phyloP scores from a whole-genome alignment of 768 basidiomycete species.

The Pleurotus pulmonarius region DNA sequence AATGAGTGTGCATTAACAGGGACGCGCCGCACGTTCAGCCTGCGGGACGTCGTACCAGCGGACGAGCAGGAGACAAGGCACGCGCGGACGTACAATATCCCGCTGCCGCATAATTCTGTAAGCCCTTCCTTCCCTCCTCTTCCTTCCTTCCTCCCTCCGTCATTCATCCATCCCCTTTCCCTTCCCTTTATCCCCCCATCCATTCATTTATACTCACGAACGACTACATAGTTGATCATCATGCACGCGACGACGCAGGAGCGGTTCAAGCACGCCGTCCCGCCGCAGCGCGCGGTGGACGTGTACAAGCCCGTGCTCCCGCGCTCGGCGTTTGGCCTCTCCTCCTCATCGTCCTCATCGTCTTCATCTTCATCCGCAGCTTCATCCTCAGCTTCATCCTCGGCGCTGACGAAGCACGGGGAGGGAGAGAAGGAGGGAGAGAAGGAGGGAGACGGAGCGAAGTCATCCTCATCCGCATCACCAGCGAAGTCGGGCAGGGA shows the following conservation, averaged over 20 bases:
- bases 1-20: conserved; percentile 31
- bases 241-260: conserved; percentile 89
- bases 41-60: conserved; percentile 73
- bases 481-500: background rate
- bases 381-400: too few species aligned
- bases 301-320: conserved; percentile 62
- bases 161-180: too few species aligned
- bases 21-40: conserved; percentile 64
- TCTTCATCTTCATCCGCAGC: too few species aligned
- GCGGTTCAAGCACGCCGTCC: conserved; percentile 75
- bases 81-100: conserved; percentile 74
- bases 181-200: too few species aligned
- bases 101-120: conserved; percentile 77
- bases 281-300: conserved; percentile 68
- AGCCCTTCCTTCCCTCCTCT: too few species aligned
- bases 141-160: too few species aligned
- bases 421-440: too few species aligned
- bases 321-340: conserved; percentile 11
- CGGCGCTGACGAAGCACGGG: too few species aligned
- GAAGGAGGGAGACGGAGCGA: too few species aligned
- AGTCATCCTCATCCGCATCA: too few species aligned
- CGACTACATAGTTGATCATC: conserved; percentile 83
- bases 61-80: conserved; percentile 52
- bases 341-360: background rate
- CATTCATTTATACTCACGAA: too few species aligned